These are phyloP conservation scores for Radiomyces spectabilis DNA, from an alignment of 192 early-diverging fungal species.

Conservation along the genomic window DNA sequence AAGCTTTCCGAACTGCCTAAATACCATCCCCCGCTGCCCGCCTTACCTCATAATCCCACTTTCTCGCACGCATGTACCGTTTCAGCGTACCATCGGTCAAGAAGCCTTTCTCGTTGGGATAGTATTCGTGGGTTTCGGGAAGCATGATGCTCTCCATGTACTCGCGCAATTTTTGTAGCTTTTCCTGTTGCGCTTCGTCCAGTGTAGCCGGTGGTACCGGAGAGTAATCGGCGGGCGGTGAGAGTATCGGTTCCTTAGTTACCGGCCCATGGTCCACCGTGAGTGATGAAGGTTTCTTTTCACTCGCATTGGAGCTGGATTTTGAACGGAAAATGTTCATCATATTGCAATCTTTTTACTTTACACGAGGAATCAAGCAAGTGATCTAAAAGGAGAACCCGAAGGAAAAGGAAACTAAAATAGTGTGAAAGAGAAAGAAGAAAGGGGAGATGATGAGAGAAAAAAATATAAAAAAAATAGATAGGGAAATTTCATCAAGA, in stretches of 20 bases:
- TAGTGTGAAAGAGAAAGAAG: neutral
- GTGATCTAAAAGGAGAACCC: neutral
- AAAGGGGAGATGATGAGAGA: neutral
- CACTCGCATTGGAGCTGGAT: neutral
- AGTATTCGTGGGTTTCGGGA: conserved; percentile 16
- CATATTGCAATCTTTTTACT: no score
- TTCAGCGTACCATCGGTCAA: conserved; percentile 24
- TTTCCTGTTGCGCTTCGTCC: conserved; percentile 12
- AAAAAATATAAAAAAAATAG: conserved; percentile 3
- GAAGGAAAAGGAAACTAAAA: neutral
- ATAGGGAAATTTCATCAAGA: neutral
- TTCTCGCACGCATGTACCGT: conserved; percentile 31
- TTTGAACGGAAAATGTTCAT: conserved; percentile 12
- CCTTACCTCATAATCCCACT: conserved; percentile 31
- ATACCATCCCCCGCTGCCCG: no score
- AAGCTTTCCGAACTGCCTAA: no score
- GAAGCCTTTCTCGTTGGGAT: conserved; percentile 27
- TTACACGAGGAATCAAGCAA: no score
- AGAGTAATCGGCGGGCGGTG: conserved; percentile 7
- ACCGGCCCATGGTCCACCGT: conserved; percentile 3
- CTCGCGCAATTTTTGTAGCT: conserved; percentile 11
- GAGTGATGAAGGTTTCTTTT: neutral
- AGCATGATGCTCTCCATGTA: conserved; percentile 16
- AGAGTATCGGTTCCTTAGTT: conserved; percentile 15
- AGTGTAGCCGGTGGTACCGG: conserved; percentile 8